Evolutionary conservation across 1,284 basidiomycete species (phyloP), one percentile per base, ranked within the genome.

Genomic region (Naganishia liquefaciens): DNA sequence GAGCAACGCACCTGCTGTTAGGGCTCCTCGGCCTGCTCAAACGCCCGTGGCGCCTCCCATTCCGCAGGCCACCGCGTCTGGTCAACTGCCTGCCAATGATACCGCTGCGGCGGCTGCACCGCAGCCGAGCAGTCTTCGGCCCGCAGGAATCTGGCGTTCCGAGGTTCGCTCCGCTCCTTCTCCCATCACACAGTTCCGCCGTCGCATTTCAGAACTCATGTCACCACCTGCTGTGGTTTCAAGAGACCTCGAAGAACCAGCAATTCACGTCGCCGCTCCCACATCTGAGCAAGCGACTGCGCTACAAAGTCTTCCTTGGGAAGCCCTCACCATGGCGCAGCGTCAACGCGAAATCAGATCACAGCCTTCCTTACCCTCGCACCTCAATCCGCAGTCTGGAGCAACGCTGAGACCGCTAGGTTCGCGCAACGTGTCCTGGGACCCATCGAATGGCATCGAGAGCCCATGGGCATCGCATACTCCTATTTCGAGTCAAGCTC

Each of bases 401-500:
- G 23, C 57, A 10, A 47, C 5, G 17, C 33, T 50, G 37, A 17
- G 33, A 21, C 33, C 46, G 2, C 46, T 19, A 17, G 57, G 21
- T 6, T 40, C 33, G 11, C 55, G 47, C 3, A 47, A 50, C 37
- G 27, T 47, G 2, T 49, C 44, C 33, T 49, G 47, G 27, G 54
- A 55, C 10, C 13, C 46, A 7, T 37, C 44, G 33, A 27, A 47
- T 9, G 57, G 46, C 17, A 42, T 6, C 7, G 57, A 50, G 39
- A 60, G 46, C 5, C 57, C 57, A 3, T 40, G 46, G 46, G 33
- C 57, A 1, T 60, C 57, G 19, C 37, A 60, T 40, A 65, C 64
- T 9, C 64, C 64, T 0, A 3, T 65, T 2, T 30, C 55, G n/a
- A 65, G 64, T 54, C 64, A 65, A 40, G 64, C 64, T 5, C 64